Evolutionary conservation across 192 early-diverging fungal genomes (phyloP).

Genomic region (Coemansia sp.): DNA sequence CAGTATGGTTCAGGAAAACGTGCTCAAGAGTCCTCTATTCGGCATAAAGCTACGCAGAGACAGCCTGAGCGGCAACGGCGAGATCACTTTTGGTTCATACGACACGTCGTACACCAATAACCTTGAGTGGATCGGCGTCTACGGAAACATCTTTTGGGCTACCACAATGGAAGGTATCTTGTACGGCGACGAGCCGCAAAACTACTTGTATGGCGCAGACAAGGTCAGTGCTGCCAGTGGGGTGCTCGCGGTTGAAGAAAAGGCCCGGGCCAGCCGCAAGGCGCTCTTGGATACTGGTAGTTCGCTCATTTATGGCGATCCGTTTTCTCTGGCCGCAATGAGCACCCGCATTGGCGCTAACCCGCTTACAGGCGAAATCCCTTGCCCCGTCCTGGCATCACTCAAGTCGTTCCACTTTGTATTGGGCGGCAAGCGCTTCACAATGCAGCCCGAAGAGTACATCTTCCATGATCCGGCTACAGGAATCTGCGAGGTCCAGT

Average conservation of each 20-base stretch:
- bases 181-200: constrained; percentile 46
- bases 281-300: constrained; percentile 52
- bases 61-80: constrained; percentile 36
- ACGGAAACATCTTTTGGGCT: constrained; percentile 60
- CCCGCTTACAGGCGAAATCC: constrained; percentile 33
- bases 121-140: constrained; percentile 55
- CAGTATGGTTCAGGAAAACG: constrained; percentile 37
- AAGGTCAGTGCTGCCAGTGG: constrained; percentile 22
- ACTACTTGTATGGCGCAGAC: constrained; percentile 52
- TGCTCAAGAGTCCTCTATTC: constrained; percentile 43
- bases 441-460: constrained; percentile 44
- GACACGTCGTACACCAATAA: constrained; percentile 51
- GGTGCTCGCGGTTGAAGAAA: constrained; percentile 15
- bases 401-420: constrained; percentile 54
- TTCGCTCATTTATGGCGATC: constrained; percentile 51
- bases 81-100: constrained; percentile 57
- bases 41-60: constrained; percentile 39
- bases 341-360: constrained; percentile 48
- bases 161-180: constrained; percentile 52
- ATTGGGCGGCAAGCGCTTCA: constrained; percentile 44
- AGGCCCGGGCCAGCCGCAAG: constrained; percentile 50
- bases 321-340: constrained; percentile 42
- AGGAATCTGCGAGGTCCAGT: constrained; percentile 50
- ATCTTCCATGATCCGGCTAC: constrained; percentile 46
- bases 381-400: constrained; percentile 24